These are phyloP conservation scores for Malus domestica DNA, from an alignment of 306 rosid genomes.

Conservation along the genomic window DNA sequence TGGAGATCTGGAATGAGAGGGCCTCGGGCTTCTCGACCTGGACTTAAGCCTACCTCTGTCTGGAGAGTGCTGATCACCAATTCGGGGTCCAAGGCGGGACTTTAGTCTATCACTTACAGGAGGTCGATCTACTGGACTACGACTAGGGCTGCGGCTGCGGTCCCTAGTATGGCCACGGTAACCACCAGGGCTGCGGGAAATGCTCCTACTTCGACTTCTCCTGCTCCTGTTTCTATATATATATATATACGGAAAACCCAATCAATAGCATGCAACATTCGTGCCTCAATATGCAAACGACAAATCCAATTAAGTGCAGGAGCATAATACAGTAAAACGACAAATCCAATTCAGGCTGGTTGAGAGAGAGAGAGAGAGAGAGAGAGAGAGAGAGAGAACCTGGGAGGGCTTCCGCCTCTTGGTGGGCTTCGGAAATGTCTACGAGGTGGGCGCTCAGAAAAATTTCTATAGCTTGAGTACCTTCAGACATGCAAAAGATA, in stretches of 20 bases:
- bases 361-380: constrained; percentile 4
- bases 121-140: constrained; percentile 52
- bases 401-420: constrained; percentile 60
- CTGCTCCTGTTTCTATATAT: constrained; percentile 42
- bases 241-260: background rate
- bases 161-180: constrained; percentile 45
- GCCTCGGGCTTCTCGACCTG: constrained; percentile 28
- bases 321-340: background rate
- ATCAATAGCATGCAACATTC: background rate
- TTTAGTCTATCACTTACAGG: constrained; percentile 61
- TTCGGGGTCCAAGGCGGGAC: constrained; percentile 79
- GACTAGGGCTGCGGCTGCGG: constrained; percentile 48
- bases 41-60: constrained; percentile 37
- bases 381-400: constrained; percentile 36
- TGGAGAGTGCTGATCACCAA: constrained; percentile 31
- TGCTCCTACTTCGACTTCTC: constrained; percentile 69
- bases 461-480: constrained; percentile 53
- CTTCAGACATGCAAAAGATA: constrained; percentile 39
- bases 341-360: background rate
- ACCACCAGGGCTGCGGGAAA: constrained; percentile 64
- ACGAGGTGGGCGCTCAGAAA: constrained; percentile 56
- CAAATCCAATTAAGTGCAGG: background rate
- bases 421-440: constrained; percentile 65
- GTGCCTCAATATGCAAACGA: background rate
- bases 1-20: constrained; percentile 54